These are phyloP conservation scores for Chaetomiaceae sp. DNA, from an alignment of 2,329 filamentous ascomycete genomes.

Conservation along the genomic window DNA sequence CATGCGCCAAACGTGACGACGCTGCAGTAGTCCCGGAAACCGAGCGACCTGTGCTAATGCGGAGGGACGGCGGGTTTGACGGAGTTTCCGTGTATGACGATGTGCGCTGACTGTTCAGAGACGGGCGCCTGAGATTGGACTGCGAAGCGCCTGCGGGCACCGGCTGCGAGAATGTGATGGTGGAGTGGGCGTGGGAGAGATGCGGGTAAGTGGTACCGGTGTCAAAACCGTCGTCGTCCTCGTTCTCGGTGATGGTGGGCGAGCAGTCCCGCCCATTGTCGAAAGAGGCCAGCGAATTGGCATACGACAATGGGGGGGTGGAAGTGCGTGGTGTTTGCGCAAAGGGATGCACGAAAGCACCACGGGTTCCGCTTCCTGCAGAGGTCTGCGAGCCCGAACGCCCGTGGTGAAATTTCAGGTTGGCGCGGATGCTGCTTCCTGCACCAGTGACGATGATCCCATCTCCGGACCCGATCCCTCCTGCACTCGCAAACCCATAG, in stretches of 20 bases:
- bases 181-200: slow-evolving; percentile 15
- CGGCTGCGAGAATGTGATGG: slow-evolving; percentile 13
- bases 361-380: slow-evolving; percentile 44
- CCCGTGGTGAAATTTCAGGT: slow-evolving; percentile 46
- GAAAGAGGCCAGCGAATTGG: slow-evolving; percentile 51
- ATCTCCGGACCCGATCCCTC: slow-evolving; percentile 15
- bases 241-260: slow-evolving; percentile 50
- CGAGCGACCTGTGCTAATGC: slow-evolving; percentile 34
- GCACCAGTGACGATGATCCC: slow-evolving; percentile 14
- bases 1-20: slow-evolving; percentile 38
- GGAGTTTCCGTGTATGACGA: slow-evolving; percentile 37
- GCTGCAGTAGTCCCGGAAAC: slow-evolving; percentile 28
- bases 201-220: background rate
- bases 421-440: slow-evolving; percentile 20
- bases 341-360: slow-evolving; percentile 58
- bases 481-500: slow-evolving; percentile 32
- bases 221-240: slow-evolving; percentile 16
- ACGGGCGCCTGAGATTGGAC: slow-evolving; percentile 33
- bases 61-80: slow-evolving; percentile 30
- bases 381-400: slow-evolving; percentile 43
- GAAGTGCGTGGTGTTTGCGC: slow-evolving; percentile 59
- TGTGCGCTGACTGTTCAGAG: slow-evolving; percentile 37
- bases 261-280: slow-evolving; percentile 50
- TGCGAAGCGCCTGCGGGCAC: slow-evolving; percentile 26
- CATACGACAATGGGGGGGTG: slow-evolving; percentile 55